Conservation (phyloP, 108 stramenopile genomes). For the Ochromonas danica region DNA sequence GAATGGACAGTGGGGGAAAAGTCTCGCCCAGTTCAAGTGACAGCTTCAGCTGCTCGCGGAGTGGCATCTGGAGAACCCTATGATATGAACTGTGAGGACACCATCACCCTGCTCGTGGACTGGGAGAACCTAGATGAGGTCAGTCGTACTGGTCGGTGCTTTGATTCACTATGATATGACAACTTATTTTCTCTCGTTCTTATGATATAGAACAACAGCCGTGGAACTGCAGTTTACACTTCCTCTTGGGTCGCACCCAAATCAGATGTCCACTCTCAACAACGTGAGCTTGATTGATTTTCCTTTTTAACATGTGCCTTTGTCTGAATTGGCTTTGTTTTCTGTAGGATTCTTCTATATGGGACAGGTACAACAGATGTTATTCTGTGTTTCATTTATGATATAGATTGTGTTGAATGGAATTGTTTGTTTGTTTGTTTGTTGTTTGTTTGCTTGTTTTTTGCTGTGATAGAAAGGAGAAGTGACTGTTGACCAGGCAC, state of each 20-base stretch:
- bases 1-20: constrained; percentile 79
- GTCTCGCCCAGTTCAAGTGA: constrained; percentile 83
- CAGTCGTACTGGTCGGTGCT: no score
- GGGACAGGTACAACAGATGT: constrained; percentile 62
- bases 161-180: no score
- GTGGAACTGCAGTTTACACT: constrained; percentile 93
- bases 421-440: neutral
- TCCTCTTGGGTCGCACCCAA: constrained; percentile 95
- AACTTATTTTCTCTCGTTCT: no score
- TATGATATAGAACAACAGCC: constrained; percentile 51
- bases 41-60: constrained; percentile 85
- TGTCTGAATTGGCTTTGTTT: no score
- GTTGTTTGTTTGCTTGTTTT: neutral
- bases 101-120: constrained; percentile 94
- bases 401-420: neutral
- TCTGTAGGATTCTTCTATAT: constrained; percentile 99
- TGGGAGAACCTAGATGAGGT: constrained; percentile 72
- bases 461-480: constrained; percentile 68
- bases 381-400: neutral
- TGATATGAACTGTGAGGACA: constrained; percentile 89
- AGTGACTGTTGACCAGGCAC: constrained; percentile 96
- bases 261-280: constrained; percentile 95
- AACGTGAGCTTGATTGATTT: no score
- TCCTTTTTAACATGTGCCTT: no score
- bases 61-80: constrained; percentile 66